Base-by-base conservation (phyloP, 371 early-diverging fungal genomes). In the Mucor circinelloides region DNA sequence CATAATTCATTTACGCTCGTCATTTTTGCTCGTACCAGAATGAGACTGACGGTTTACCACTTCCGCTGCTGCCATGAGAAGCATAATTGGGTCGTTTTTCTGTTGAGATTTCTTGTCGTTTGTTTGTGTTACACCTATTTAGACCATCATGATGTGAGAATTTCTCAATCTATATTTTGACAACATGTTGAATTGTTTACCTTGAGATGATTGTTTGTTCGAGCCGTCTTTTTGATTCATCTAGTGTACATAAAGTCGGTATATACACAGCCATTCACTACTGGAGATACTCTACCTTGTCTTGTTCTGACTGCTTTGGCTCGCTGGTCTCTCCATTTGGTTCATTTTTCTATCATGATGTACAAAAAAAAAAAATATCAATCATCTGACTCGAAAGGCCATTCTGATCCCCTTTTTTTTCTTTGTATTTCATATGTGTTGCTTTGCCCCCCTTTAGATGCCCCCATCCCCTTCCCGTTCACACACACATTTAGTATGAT, bases 1-100 rank as follows among this genome's bases (percentile, higher is more conserved):
- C 10, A 9, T 13, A 40, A 1, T 10, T 10, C 40, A 25, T 23
- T 10, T 52, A 12, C 13, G 23, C 52, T 2, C 17, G 10, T 12
- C 10, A 36, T 15, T 8, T 15, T 0, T 10, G 23, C 1, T 0
- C 5, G 28, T 56, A 56, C 56, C 56, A 19, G 30, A 17, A n/a
- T 32, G 17, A 19, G 56, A 56, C 31, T 71, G 63, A 15, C 69
- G 67, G 58, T 77, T 59, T 15, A 82, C 69, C 10, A 74, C 78
- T 54, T 75, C 72, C n/a, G 82, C 82, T 31, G 82, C 82, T n/a
- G 79, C 82, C 62, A 79, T 76, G 7, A 82, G 57, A 52, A 82
- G 68, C 69, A 77, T 72, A 27, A 82, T 79, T 31, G 82, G 82
- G 70, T 82, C 82, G 31, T 74, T 68, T 54, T 64, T 69, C 27